phyloP scores from a whole-genome alignment of 148 eudicot genomes.

The Amaranthus palmeri region DNA sequence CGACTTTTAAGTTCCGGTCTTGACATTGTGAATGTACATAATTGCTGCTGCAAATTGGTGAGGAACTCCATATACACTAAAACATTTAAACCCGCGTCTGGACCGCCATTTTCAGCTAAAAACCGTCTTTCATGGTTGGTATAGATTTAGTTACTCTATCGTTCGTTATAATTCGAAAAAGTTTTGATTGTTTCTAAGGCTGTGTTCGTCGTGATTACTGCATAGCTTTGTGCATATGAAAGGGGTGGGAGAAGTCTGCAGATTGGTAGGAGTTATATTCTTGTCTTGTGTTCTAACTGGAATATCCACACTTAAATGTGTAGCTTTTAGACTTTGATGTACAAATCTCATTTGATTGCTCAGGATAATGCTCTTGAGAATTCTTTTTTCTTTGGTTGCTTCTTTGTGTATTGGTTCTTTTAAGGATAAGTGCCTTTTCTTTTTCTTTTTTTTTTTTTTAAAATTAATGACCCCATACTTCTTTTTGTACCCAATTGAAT shows the following conservation, averaged over 20 bases:
- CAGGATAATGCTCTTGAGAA: conserved; percentile 25
- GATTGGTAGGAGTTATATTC: conserved; percentile 28
- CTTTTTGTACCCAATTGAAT: too few relatives aligned
- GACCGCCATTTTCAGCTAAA: conserved; percentile 9
- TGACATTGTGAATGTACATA: conserved; percentile 41
- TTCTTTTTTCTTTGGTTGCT: conserved; percentile 12
- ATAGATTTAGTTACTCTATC: conserved; percentile 13
- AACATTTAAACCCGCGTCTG: conserved; percentile 1
- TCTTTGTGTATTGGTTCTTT: conserved; percentile 18
- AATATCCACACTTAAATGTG: conserved; percentile 24
- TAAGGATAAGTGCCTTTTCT: conserved; percentile 1
- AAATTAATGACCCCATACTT: neutral
- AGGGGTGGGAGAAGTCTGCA: conserved; percentile 25
- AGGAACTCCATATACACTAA: conserved; percentile 17
- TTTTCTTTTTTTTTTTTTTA: neutral
- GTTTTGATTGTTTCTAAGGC: conserved; percentile 14
- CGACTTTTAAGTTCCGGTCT: neutral
- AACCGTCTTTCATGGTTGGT: conserved; percentile 15
- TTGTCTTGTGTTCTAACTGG: conserved; percentile 21
- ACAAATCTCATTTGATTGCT: conserved; percentile 43
- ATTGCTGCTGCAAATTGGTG: conserved; percentile 22
- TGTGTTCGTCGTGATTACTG: conserved; percentile 12
- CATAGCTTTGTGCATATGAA: conserved; percentile 32
- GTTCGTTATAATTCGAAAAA: conserved; percentile 14
- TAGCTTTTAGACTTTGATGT: conserved; percentile 27